phyloP scores from a whole-genome alignment of 768 basidiomycete species.

The Agaricus blazei region DNA sequence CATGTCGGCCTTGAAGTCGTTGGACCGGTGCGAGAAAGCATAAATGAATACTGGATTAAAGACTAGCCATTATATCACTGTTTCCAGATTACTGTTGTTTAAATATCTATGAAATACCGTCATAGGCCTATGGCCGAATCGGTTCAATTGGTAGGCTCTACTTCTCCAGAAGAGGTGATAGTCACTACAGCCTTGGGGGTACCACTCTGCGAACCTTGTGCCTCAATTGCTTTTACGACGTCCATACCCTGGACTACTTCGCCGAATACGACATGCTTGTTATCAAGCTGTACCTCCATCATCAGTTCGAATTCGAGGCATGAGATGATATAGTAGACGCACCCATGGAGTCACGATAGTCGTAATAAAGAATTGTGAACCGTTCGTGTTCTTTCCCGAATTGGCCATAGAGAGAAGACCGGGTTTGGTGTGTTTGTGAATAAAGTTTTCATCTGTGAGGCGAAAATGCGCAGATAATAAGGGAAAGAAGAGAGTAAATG shows the following conservation, averaged over 20 bases:
- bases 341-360: constrained; percentile 66
- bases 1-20: too few species aligned
- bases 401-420: constrained; percentile 80
- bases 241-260: constrained; percentile 63
- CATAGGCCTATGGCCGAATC: too few species aligned
- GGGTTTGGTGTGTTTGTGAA: constrained; percentile 60
- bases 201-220: constrained; percentile 32
- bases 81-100: too few species aligned
- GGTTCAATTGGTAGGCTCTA: neutral
- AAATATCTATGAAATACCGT: too few species aligned
- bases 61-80: too few species aligned
- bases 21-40: too few species aligned
- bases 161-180: constrained; percentile 55
- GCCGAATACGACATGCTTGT: constrained; percentile 68
- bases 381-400: constrained; percentile 76
- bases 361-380: constrained; percentile 83
- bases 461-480: neutral
- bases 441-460: constrained; percentile 74
- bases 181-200: constrained; percentile 38
- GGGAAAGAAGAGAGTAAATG: neutral
- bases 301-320: neutral
- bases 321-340: constrained; percentile 12
- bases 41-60: too few species aligned
- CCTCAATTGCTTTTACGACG: constrained; percentile 58
- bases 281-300: constrained; percentile 40